Evolutionary conservation across 192 early-diverging fungal species (phyloP).

Genomic region (Backusella tarrabulga): DNA sequence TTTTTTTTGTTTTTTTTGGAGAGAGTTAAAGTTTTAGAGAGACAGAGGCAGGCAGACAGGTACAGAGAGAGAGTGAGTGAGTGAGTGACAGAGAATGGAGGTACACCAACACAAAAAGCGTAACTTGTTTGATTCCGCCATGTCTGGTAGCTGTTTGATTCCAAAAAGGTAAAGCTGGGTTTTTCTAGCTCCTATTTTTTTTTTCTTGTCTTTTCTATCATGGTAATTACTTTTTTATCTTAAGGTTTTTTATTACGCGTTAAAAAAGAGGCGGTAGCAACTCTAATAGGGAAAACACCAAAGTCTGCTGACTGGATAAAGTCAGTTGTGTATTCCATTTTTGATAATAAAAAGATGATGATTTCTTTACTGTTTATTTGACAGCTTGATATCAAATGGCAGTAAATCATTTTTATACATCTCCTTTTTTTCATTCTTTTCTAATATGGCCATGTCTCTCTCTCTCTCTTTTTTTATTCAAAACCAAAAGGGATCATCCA

Average conservation of each 20-base stretch:
- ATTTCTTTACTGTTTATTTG: constrained; percentile 3
- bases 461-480: neutral
- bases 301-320: neutral
- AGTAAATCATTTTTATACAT: neutral
- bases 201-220: neutral
- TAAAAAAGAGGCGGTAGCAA: neutral
- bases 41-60: too few relatives aligned
- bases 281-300: neutral
- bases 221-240: neutral
- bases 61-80: too few relatives aligned
- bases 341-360: neutral
- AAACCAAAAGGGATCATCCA: neutral
- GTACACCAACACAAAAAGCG: neutral
- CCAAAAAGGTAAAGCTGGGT: neutral
- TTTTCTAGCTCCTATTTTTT: neutral
- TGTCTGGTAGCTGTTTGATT: neutral
- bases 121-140: neutral
- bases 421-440: neutral
- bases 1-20: neutral
- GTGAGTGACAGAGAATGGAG: neutral
- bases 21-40: too few relatives aligned
- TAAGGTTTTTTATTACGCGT: neutral
- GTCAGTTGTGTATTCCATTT: neutral
- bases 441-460: neutral
- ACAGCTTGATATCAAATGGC: neutral